phyloP scores from a whole-genome alignment of 2,329 filamentous ascomycete species.

The Pseudogymnoascus sp. region DNA sequence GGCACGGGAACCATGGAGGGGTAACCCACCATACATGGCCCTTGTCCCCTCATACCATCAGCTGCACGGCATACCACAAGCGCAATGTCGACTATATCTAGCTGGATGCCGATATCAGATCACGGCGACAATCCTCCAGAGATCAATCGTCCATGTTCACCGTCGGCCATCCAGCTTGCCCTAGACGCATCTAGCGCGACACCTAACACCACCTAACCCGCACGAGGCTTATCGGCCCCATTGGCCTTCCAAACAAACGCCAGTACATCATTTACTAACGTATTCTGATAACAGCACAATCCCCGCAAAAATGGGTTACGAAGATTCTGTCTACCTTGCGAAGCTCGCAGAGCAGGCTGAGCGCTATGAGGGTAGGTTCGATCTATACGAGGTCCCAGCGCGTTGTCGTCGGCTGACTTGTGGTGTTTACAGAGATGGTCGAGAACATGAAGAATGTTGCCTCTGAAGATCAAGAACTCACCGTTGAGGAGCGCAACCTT shows the following conservation, averaged over 20 bases:
- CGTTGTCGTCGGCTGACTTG: slow-evolving; percentile 2
- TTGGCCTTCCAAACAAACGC: slow-evolving; percentile 4
- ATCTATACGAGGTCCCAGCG: not conserved
- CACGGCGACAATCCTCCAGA: not conserved
- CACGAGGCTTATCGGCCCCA: slow-evolving; percentile 1
- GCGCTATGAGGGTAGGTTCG: slow-evolving; percentile 89
- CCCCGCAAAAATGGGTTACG: slow-evolving; percentile 83
- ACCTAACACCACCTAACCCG: not conserved
- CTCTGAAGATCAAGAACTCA: slow-evolving; percentile 75
- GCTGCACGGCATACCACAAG: not conserved
- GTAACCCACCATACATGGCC: not conserved
- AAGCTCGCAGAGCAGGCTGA: slow-evolving; percentile 99
- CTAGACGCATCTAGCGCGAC: slow-evolving; percentile 4
- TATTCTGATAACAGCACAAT: slow-evolving; percentile 2
- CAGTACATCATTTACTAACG: slow-evolving; percentile 4
- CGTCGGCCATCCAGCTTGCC: not conserved
- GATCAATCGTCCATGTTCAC: slow-evolving; percentile 3
- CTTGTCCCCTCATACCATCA: slow-evolving; percentile 1
- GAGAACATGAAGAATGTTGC: slow-evolving; percentile 99
- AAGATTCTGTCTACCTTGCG: slow-evolving; percentile 98
- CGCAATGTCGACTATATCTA: not conserved
- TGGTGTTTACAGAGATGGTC: slow-evolving; percentile 71
- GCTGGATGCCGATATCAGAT: not conserved
- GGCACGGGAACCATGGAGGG: slow-evolving; percentile 6
- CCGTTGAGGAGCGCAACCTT: slow-evolving; percentile 96